Evolutionary conservation across 2,329 filamentous ascomycete genomes (phyloP).

Genomic region (Zymoseptoria ardabiliae): DNA sequence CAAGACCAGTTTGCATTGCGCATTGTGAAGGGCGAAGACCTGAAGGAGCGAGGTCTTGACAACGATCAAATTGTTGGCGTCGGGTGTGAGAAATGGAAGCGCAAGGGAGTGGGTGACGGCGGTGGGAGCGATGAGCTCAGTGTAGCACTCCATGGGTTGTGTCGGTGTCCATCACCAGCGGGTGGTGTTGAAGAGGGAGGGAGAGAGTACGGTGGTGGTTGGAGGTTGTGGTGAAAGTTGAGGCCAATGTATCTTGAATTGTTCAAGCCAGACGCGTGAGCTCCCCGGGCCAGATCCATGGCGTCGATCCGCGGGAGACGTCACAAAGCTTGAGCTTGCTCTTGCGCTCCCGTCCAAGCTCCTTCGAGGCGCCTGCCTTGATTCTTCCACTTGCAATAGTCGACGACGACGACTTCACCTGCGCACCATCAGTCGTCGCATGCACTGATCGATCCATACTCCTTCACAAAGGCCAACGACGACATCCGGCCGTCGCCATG

Average conservation of each 20-base stretch:
- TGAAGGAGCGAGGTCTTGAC: conserved; percentile 90
- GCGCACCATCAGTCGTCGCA: neutral
- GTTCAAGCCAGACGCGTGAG: neutral
- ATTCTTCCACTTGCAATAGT: neutral
- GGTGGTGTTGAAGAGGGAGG: too few relatives aligned
- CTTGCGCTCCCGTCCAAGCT: too few relatives aligned
- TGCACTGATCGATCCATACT: neutral
- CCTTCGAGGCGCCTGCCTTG: neutral
- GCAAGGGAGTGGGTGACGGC: conserved; percentile 83
- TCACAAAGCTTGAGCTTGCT: neutral
- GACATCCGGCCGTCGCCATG: conserved; percentile 36
- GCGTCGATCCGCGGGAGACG: neutral
- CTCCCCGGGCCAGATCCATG: neutral
- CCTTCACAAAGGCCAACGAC: neutral
- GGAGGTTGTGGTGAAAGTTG: neutral
- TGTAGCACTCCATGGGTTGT: conserved; percentile 83
- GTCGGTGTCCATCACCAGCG: neutral
- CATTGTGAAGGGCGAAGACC: conserved; percentile 53
- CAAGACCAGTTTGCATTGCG: conserved; percentile 61
- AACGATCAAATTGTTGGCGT: conserved; percentile 77
- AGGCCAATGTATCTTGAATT: neutral
- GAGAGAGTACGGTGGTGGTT: neutral
- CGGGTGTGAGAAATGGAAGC: conserved; percentile 67
- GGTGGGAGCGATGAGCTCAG: conserved; percentile 87
- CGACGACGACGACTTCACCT: neutral